Percentiles rank a stretch among this genome's conserved stretches.
phyloP scores from a whole-genome alignment of 805 yeast species.

The Tetrapisispora namnaoensis region DNA sequence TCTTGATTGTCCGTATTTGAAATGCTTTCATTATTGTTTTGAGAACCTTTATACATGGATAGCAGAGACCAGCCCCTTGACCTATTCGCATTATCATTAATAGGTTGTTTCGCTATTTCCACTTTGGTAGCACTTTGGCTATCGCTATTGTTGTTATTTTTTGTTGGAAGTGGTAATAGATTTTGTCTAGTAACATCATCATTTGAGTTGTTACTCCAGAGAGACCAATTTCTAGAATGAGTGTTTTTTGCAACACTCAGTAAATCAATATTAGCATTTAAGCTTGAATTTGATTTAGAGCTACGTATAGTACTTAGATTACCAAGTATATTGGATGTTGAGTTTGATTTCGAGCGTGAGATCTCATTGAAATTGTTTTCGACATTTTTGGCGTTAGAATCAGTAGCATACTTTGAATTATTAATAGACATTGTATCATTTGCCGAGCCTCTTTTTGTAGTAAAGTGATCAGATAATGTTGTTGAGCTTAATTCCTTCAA shows the following conservation, averaged over 20 bases:
- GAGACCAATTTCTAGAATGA: constrained; percentile 1
- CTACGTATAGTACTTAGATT: neutral
- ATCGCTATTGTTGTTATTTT: neutral
- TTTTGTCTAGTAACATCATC: neutral
- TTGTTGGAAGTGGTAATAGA: neutral
- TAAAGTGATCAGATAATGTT: neutral
- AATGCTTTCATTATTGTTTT: neutral
- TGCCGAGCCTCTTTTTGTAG: neutral
- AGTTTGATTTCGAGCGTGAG: neutral
- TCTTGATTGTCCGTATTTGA: neutral
- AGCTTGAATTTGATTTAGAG: neutral
- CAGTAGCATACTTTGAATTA: neutral
- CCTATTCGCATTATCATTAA: neutral
- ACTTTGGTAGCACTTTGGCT: neutral
- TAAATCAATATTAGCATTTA: neutral
- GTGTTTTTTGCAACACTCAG: neutral
- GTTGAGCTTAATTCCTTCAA: neutral
- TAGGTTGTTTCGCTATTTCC: neutral
- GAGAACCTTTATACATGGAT: constrained; percentile 3
- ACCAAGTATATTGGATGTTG: neutral
- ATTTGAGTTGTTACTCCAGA: neutral
- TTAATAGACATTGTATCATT: neutral
- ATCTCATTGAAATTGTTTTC: neutral
- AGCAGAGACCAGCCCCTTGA: constrained; percentile 19
- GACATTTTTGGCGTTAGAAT: too few species aligned